Evolutionary conservation across 1,139 yeast genomes (phyloP), one percentile per base, ranked within the genome.

Genomic region (Geotrichum carabidarum): DNA sequence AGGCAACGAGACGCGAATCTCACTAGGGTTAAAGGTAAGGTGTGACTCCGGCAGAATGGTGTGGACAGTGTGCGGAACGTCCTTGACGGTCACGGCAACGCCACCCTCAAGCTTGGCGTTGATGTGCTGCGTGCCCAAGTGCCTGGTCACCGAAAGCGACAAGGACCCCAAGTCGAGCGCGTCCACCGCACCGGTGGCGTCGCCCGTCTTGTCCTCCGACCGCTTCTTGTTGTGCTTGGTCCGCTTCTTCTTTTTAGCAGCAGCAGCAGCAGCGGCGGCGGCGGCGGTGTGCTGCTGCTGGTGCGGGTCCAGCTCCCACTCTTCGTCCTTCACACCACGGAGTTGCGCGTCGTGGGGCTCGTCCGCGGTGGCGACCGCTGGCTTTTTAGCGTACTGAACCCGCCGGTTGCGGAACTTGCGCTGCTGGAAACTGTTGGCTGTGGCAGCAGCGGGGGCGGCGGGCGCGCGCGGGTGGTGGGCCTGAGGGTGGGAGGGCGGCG

Each of bases 1-100:
- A 30, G 53, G 53, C 44, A 44, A 40, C n/a, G 53, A 50, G 27
- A 48, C 51, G 18, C 51, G 51, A 35, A 48, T 48, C 27, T 48
- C 47, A 2, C 31, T 40, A n/a, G 31, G 35, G 30, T 42, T 44
- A 35, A 48, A 48, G n/a, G 22, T 35, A 11, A 48, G 41, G n/a
- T 41, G 40, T 8, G 41, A 36, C 27, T 32, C 22, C 9, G 51
- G 47, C 34, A 44, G 15, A 22, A 36, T 41, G 15, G 41, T 35
- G 36, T 31, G 47, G 38, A 42, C 32, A 11, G 41, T 35, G 34
- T 48, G 47, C 27, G 51, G 45, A 36, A 45, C 49, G 31, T 35
- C 49, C 41, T 34, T 35, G 18, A 40, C 36, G 15, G 47, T 34
- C 11, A 42, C 47, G 9, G 14, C 22, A 35, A 40, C 41, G 46